Evolutionary conservation across 768 basidiomycete species (phyloP), one percentile per base, ranked within the genome.

Genomic region (Crassisporium funariophilum): DNA sequence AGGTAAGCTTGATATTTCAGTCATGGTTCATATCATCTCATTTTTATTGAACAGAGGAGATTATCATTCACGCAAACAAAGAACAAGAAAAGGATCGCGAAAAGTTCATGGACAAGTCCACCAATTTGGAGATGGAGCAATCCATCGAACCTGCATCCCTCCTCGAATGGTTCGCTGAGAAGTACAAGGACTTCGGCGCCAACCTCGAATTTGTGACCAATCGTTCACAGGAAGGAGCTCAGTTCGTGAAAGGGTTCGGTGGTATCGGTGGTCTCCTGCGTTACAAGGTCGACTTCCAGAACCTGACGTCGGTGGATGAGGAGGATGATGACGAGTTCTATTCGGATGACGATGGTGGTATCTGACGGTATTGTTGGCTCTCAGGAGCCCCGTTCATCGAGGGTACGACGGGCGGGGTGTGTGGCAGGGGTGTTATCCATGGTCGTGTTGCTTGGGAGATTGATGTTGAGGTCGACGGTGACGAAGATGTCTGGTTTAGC

Each of bases 101-200:
- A 62, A 95, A 89, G 75, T 98, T 98, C 72, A 65, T 84, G 5
- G 97, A 99, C 78, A 95, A 95, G 69, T 89, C 90, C 3, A 99
- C 95, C 12, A 87, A 90, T 3, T 64, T 84, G 29, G 97, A 99
- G 76, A 99, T 99, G 97, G 97, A 99, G 64, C 86, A 89, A 65
- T 69, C 70, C 7, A 59, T 58, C 2, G 97, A 99, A 55, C 85
- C 97, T 1, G 81, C 89, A 60, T 76, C 89, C 39, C 79, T 98
- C 8, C 83, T 99, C 49, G 97, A 99, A 67, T 98, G 97, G 97
- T 93, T 98, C 66, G 87, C 97, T 35, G 97, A 98, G 65, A 93
- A 95, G 65, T 99, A 98, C 78, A 94, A 91, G 67, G 92, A 95
- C 33, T 98, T 98, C 63, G 97, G 95, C 52, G 91, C 95, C 41